These are phyloP conservation scores for Pogostemon cablin DNA, from an alignment of 257 asterid species.

Conservation along the genomic window DNA sequence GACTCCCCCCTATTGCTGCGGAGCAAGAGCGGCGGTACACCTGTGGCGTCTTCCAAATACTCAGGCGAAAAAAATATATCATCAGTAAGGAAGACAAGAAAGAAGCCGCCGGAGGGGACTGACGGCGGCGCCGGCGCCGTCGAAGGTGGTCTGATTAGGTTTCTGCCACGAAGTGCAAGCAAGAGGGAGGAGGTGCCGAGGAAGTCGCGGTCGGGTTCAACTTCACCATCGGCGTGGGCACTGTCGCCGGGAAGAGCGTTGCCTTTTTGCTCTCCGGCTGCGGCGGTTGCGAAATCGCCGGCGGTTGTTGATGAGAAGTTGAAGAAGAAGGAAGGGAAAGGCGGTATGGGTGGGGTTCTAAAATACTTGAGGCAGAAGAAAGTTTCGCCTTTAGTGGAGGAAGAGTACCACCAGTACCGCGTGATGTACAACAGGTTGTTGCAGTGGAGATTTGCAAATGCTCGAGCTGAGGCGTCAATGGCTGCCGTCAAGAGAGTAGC, in stretches of 20 bases:
- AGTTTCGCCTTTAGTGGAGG: constrained; percentile 48
- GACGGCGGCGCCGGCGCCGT: constrained; percentile 1
- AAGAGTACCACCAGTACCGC: constrained; percentile 64
- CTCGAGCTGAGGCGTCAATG: constrained; percentile 62
- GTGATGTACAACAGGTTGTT: constrained; percentile 56
- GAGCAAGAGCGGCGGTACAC: constrained; percentile 36
- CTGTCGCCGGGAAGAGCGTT: constrained; percentile 63
- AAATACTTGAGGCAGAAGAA: constrained; percentile 63
- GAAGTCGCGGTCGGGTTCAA: constrained; percentile 47
- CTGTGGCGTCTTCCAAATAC: constrained; percentile 3
- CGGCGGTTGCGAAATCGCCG: constrained; percentile 41
- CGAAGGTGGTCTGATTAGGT: constrained; percentile 37
- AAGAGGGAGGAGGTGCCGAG: constrained; percentile 43
- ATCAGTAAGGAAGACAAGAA: constrained; percentile 25
- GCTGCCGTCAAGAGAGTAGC: constrained; percentile 46
- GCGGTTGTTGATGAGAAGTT: constrained; percentile 31
- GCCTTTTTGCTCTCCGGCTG: constrained; percentile 33
- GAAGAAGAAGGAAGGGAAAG: constrained; percentile 39
- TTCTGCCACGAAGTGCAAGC: constrained; percentile 42
- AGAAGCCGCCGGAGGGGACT: constrained; percentile 33
- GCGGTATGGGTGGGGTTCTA: constrained; percentile 49
- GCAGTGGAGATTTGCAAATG: constrained; percentile 89
- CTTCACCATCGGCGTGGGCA: constrained; percentile 92
- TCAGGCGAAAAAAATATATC: constrained; percentile 19
- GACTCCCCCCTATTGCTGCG: constrained; percentile 36